phyloP scores from a whole-genome alignment of 2,329 filamentous ascomycete genomes.

The Clonostachys sp. region DNA sequence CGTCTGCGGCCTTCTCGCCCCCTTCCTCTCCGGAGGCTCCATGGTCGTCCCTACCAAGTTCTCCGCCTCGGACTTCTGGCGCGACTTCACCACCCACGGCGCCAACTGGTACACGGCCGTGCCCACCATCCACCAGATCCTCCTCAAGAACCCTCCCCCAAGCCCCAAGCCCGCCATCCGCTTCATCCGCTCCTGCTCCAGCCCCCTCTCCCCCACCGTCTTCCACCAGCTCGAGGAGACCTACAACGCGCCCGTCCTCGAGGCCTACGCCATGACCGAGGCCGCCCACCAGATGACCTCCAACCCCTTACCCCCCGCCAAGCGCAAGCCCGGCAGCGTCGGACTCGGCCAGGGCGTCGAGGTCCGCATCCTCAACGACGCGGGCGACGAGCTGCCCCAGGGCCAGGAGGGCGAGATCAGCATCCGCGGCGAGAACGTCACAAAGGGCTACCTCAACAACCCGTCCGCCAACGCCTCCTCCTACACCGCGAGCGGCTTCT shows the following conservation, averaged over 20 bases:
- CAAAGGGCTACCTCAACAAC: slow-evolving; percentile 83
- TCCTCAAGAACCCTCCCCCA: slow-evolving; percentile 70
- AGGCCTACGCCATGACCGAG: slow-evolving; percentile 92
- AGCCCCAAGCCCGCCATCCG: slow-evolving; percentile 67
- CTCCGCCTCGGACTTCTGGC: slow-evolving; percentile 80
- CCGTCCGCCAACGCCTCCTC: slow-evolving; percentile 67
- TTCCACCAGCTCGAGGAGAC: slow-evolving; percentile 75
- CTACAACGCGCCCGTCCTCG: slow-evolving; percentile 75
- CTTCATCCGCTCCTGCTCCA: slow-evolving; percentile 86
- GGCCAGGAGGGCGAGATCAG: slow-evolving; percentile 78
- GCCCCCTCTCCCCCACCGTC: slow-evolving; percentile 74
- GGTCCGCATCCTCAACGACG: slow-evolving; percentile 68
- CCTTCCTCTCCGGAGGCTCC: slow-evolving; percentile 70
- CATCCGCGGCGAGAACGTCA: slow-evolving; percentile 78
- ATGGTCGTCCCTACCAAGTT: slow-evolving; percentile 76
- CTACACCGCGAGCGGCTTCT: slow-evolving; percentile 73
- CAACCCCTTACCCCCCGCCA: slow-evolving; percentile 64
- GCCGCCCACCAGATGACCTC: slow-evolving; percentile 83
- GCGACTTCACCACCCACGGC: slow-evolving; percentile 65
- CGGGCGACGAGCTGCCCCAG: slow-evolving; percentile 62
- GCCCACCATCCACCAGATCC: slow-evolving; percentile 88
- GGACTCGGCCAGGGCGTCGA: slow-evolving; percentile 82
- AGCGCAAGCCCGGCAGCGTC: slow-evolving; percentile 77
- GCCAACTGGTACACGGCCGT: slow-evolving; percentile 93
- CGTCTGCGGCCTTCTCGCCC: slow-evolving; percentile 75